A percentile compares a stretch with the other conserved stretches of the same genome.
These are phyloP conservation scores for Lodderomyces theae DNA, from an alignment of 1,139 yeast species.

Conservation along the genomic window DNA sequence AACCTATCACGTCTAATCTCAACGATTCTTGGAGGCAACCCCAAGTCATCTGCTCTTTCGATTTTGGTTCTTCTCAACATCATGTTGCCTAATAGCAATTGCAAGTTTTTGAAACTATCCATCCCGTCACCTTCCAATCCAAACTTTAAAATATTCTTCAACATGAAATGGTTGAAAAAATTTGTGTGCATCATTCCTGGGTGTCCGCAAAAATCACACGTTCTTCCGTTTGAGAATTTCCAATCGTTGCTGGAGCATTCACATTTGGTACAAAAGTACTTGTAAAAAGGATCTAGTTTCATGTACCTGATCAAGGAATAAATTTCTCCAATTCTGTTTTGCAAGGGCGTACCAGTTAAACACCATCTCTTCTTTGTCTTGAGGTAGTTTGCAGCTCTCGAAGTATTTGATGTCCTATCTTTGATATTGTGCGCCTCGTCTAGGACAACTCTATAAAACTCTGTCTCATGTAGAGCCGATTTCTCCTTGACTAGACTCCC, in stretches of 20 bases:
- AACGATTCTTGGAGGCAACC: constrained; percentile 91
- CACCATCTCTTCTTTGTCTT: constrained; percentile 81
- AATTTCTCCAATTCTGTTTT: constrained; percentile 93
- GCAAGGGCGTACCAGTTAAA: constrained; percentile 92
- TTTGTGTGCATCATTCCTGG: constrained; percentile 93
- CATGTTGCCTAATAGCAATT: constrained; percentile 66
- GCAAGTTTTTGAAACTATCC: constrained; percentile 73
- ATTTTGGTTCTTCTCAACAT: constrained; percentile 94
- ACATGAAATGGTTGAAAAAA: constrained; percentile 90
- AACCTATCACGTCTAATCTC: constrained; percentile 82
- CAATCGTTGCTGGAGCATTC: constrained; percentile 78
- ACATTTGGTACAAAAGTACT: constrained; percentile 89
- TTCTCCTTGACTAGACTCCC: constrained; percentile 67
- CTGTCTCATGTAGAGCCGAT: constrained; percentile 70
- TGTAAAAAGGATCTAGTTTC: constrained; percentile 80
- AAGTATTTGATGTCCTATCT: constrained; percentile 89
- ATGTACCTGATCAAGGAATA: constrained; percentile 85
- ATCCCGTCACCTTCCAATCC: constrained; percentile 82
- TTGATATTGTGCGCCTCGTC: constrained; percentile 98
- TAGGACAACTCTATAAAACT: constrained; percentile 81
- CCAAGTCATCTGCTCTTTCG: constrained; percentile 95
- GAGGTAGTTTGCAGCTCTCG: constrained; percentile 81
- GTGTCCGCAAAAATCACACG: constrained; percentile 85
- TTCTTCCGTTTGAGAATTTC: constrained; percentile 78
- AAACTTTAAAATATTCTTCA: constrained; percentile 83